These are phyloP conservation scores for Funneliformis caledonium DNA, from an alignment of 371 early-diverging fungal species.

Conservation along the genomic window DNA sequence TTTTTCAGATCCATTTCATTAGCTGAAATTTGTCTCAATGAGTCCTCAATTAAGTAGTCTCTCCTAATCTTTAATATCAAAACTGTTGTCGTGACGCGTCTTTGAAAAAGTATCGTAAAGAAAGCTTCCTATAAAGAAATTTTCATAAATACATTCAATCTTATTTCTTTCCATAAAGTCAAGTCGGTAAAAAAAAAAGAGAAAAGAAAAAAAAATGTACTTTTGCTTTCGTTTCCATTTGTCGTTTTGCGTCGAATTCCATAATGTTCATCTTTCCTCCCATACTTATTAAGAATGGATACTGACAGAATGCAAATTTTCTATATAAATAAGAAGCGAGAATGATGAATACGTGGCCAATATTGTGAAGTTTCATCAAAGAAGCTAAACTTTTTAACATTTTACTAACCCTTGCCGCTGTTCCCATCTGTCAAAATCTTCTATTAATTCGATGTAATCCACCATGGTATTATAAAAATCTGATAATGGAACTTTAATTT, in stretches of 20 bases:
- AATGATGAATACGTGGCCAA: background rate
- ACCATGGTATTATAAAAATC: slow-evolving; percentile 88
- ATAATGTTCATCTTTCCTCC: slow-evolving; percentile 87
- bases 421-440: slow-evolving; percentile 88
- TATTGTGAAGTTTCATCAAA: background rate
- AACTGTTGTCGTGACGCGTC: slow-evolving; percentile 80
- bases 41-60: slow-evolving; percentile 86
- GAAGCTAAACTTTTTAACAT: background rate
- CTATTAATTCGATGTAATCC: slow-evolving; percentile 77
- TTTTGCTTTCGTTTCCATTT: slow-evolving; percentile 77
- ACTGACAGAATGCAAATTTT: slow-evolving; percentile 84
- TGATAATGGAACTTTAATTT: slow-evolving; percentile 65
- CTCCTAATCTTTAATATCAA: slow-evolving; percentile 81
- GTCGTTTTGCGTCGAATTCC: slow-evolving; percentile 84
- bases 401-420: slow-evolving; percentile 64
- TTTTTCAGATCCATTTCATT: slow-evolving; percentile 77
- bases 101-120: slow-evolving; percentile 84
- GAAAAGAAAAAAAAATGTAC: slow-evolving; percentile 19
- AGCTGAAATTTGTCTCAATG: slow-evolving; percentile 62
- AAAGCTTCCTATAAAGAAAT: slow-evolving; percentile 61
- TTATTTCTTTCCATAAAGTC: no score
- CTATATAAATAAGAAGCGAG: slow-evolving; percentile 15
- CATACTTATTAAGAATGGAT: slow-evolving; percentile 87
- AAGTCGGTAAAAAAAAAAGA: background rate
- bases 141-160: background rate